Evolutionary conservation across 257 asterid species (phyloP).

Genomic region (Penstemon newberryi): DNA sequence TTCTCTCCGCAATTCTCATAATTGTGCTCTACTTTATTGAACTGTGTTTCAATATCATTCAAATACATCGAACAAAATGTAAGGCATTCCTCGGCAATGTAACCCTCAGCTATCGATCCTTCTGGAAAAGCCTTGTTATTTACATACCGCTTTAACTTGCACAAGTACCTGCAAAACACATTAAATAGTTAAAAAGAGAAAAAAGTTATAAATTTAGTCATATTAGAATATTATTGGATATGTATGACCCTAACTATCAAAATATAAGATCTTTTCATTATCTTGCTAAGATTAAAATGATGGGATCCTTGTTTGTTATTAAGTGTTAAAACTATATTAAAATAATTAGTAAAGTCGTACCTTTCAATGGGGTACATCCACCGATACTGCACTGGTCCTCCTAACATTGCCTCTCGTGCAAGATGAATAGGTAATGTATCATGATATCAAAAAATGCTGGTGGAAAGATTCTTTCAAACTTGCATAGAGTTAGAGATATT

Average conservation of each 20-base stretch:
- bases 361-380: conserved; percentile 2
- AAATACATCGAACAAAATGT: too few species aligned
- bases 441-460: too few species aligned
- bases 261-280: neutral
- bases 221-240: too few species aligned
- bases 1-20: neutral
- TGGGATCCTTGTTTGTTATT: neutral
- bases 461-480: neutral
- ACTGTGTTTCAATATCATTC: too few species aligned
- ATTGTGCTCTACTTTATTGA: too few species aligned
- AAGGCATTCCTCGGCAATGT: too few species aligned
- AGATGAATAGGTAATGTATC: too few species aligned
- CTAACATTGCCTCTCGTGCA: too few species aligned
- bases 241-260: neutral
- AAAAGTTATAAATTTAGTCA: neutral
- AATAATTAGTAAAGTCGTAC: neutral
- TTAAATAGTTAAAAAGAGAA: neutral
- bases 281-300: neutral
- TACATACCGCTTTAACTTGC: neutral
- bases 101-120: neutral
- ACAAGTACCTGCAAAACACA: neutral
- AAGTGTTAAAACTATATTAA: neutral
- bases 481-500: too few species aligned
- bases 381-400: too few species aligned
- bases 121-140: neutral